Base-by-base conservation (phyloP, 805 yeast genomes). In the Teunomyces gatunensis region DNA sequence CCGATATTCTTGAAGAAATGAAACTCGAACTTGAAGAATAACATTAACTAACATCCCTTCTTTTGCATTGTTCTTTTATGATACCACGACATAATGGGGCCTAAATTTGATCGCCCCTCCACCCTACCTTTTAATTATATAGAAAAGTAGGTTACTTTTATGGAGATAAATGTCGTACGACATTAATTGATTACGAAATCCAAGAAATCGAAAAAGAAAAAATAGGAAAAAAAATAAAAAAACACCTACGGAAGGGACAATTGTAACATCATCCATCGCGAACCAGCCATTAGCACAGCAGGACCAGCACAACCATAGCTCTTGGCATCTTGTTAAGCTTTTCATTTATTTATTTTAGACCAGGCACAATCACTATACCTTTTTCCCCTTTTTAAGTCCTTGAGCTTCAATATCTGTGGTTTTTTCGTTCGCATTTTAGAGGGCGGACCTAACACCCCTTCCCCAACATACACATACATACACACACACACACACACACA, bases 1-100 rank as follows among this genome's bases (percentile, higher is more conserved):
- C 66, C 10, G 81, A 75, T 32, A 74, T 83, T 5, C 63, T 81
- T 54, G 68, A 74, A 11, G 87, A 84, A 55, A 75, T 81, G 73
- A 80, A 76, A 56, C 32, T 47, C 21, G 53, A 50, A 23, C 45
- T 44, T 3, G 32, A 57, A 20, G 40, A 37, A 13, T 37, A 12
- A 23, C 17, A 18, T 9, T 7, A 9, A 4, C 27, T 25, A 25
- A 7, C 11, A 25, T 25, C 27, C 27, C 27, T 25, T 25, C 27
- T 25, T 9, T 25, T 25, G 27, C 27, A 25, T 25, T 25, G 27
- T 7, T 25, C 27, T 7, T 7, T 25, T 7, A 25, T 32, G 61
- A 62, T 4, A 32, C 18, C 18, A 32, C 18, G 34, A 32, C 34
- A 30, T 7, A n/a, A 4, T 4, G 20, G 4, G 20, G 4, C 20